Evolutionary conservation across 768 basidiomycete species (phyloP).

Genomic region (Mrakia frigida): DNA sequence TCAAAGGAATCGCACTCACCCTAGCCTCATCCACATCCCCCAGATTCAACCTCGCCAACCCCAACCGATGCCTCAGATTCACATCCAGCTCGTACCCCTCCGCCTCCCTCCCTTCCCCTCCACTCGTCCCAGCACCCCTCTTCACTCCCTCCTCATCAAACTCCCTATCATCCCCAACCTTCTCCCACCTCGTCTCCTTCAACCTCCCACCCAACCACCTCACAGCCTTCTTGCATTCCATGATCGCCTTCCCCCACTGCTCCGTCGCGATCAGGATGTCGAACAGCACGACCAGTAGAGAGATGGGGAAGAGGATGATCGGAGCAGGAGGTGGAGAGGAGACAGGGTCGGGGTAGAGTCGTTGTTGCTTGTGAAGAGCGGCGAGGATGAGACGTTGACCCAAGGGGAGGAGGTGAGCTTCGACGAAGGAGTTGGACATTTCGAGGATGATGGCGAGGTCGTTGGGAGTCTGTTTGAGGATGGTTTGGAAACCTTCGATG

Average conservation of each 20-base stretch:
- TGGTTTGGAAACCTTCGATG: constrained; percentile 59
- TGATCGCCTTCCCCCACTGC: constrained; percentile 62
- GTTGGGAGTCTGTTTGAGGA: constrained; percentile 71
- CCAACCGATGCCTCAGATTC: constrained; percentile 75
- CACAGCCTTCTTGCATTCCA: constrained; percentile 65
- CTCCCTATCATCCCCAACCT: constrained; percentile 80
- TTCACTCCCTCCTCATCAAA: constrained; percentile 54
- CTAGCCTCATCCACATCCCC: constrained; percentile 75
- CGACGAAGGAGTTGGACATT: constrained; percentile 68
- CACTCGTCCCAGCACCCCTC: constrained; percentile 30
- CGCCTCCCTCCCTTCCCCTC: constrained; percentile 41
- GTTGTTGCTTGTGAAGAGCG: constrained; percentile 66
- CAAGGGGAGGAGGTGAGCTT: constrained; percentile 60
- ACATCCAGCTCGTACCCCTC: constrained; percentile 62
- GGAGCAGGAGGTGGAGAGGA: constrained; percentile 31
- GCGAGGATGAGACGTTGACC: constrained; percentile 65
- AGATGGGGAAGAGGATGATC: constrained; percentile 50
- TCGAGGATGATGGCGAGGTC: constrained; percentile 73
- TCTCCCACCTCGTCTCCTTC: constrained; percentile 71
- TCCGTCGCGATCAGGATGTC: constrained; percentile 73
- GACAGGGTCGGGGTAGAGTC: constrained; percentile 48
- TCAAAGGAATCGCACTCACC: constrained; percentile 52
- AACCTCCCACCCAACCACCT: constrained; percentile 86
- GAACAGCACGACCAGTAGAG: constrained; percentile 75
- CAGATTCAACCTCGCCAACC: constrained; percentile 72